A percentile compares a stretch with the other conserved stretches of the same genome.
These are phyloP conservation scores for Cicer arietinum DNA, from an alignment of 306 rosid species.

Conservation along the genomic window DNA sequence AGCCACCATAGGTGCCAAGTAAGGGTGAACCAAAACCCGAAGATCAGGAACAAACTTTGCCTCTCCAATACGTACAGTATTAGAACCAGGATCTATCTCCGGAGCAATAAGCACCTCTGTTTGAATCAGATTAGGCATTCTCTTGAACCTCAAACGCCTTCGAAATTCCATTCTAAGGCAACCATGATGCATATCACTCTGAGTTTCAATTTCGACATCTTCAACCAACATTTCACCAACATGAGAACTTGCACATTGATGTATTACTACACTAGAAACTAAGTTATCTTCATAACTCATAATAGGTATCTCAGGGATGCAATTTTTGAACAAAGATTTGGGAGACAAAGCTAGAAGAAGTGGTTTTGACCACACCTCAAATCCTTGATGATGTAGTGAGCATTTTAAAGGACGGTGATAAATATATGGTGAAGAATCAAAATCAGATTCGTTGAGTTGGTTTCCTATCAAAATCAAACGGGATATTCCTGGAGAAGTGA, in stretches of 20 bases:
- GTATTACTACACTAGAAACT: constrained; percentile 56
- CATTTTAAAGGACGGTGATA: constrained; percentile 52
- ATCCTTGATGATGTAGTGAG: constrained; percentile 35
- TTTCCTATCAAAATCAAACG: constrained; percentile 73
- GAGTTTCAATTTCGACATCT: constrained; percentile 70
- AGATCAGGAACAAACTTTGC: constrained; percentile 59
- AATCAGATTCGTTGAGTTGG: constrained; percentile 32
- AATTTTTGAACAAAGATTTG: constrained; percentile 54
- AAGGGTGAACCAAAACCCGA: constrained; percentile 74
- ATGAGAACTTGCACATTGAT: constrained; percentile 56
- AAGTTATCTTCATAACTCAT: constrained; percentile 71
- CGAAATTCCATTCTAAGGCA: constrained; percentile 62
- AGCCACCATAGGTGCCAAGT: constrained; percentile 85
- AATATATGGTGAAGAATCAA: not conserved
- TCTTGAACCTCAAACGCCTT: constrained; percentile 86
- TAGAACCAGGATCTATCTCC: constrained; percentile 21
- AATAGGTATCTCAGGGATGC: constrained; percentile 73
- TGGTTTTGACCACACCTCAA: constrained; percentile 66
- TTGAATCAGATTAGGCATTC: constrained; percentile 88
- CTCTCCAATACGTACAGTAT: constrained; percentile 50
- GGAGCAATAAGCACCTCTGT: constrained; percentile 68
- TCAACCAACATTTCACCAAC: constrained; percentile 90
- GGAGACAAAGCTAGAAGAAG: constrained; percentile 81
- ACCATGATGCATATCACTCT: constrained; percentile 32
- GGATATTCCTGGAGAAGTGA: constrained; percentile 54